These are phyloP conservation scores for Xylariomycetidae sp. DNA, from an alignment of 2,329 filamentous ascomycete species.

Conservation along the genomic window DNA sequence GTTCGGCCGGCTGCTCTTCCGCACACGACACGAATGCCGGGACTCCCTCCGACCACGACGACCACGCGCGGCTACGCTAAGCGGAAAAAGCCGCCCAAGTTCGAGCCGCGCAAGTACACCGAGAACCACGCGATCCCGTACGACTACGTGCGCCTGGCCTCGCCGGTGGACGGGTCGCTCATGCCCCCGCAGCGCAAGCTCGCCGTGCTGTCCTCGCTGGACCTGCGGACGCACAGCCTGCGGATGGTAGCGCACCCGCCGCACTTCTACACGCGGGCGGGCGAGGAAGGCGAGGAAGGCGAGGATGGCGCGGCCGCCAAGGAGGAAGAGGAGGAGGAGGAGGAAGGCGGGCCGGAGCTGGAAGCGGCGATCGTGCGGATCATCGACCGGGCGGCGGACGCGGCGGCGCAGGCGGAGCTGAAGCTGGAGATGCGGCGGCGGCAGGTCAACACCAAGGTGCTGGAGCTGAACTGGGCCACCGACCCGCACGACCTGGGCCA, in stretches of 20 bases:
- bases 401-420: slow-evolving; percentile 32
- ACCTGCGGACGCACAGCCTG: slow-evolving; percentile 14
- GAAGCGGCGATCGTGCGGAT: slow-evolving; percentile 62
- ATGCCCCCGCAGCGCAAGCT: slow-evolving; percentile 15
- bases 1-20: not conserved
- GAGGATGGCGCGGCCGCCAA: slow-evolving; percentile 26
- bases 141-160: slow-evolving; percentile 29
- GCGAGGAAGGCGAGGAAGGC: slow-evolving; percentile 8
- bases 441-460: slow-evolving; percentile 55
- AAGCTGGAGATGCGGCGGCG: slow-evolving; percentile 36
- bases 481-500: slow-evolving; percentile 67
- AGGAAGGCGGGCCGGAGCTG: slow-evolving; percentile 24
- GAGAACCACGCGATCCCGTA: slow-evolving; percentile 42
- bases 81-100: slow-evolving; percentile 6
- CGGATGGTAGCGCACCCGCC: slow-evolving; percentile 24
- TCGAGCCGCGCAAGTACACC: no score
- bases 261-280: slow-evolving; percentile 9
- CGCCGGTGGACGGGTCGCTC: slow-evolving; percentile 8
- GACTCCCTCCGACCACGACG: slow-evolving; percentile 10
- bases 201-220: slow-evolving; percentile 12
- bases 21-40: slow-evolving; percentile 4
- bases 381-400: slow-evolving; percentile 47
- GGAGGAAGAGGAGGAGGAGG: slow-evolving; percentile 9
- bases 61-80: no score
- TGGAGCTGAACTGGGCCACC: slow-evolving; percentile 92